Percentiles rank a stretch among this genome's conserved stretches.
phyloP scores from a whole-genome alignment of 2,329 filamentous ascomycete species.

The Ceratocystis destructans region DNA sequence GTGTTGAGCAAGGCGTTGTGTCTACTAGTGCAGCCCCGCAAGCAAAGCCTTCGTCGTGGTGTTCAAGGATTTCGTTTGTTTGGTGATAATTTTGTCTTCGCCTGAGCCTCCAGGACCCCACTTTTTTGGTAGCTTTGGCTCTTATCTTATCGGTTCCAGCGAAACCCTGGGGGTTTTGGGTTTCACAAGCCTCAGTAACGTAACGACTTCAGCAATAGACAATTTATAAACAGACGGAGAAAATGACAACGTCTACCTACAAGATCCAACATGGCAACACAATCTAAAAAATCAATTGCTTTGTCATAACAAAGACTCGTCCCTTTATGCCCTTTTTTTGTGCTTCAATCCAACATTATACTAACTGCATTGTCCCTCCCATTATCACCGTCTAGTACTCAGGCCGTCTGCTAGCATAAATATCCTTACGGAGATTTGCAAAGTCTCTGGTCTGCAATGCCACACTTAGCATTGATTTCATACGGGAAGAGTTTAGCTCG shows the following conservation, averaged over 20 bases:
- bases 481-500: constrained; percentile 67
- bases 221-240: neutral
- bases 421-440: constrained; percentile 11
- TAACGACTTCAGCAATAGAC: neutral
- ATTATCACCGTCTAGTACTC: neutral
- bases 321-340: neutral
- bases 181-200: neutral
- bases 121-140: constrained; percentile 2
- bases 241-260: neutral
- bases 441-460: constrained; percentile 27
- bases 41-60: neutral
- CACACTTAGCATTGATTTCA: constrained; percentile 58
- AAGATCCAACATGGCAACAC: neutral
- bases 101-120: constrained; percentile 2
- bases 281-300: neutral
- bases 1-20: neutral
- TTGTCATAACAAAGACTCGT: neutral
- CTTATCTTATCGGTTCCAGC: constrained; percentile 16
- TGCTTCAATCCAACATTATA: neutral
- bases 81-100: constrained; percentile 16
- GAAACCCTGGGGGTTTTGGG: neutral
- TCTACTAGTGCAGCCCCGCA: neutral
- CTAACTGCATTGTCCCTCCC: neutral
- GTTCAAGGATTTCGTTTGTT: neutral
- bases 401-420: constrained; percentile 15